Percentiles rank a stretch among this genome's conserved stretches.
These are phyloP conservation scores for Hymenotorrendiella dingleyae DNA, from an alignment of 2,329 filamentous ascomycete species.

Conservation along the genomic window DNA sequence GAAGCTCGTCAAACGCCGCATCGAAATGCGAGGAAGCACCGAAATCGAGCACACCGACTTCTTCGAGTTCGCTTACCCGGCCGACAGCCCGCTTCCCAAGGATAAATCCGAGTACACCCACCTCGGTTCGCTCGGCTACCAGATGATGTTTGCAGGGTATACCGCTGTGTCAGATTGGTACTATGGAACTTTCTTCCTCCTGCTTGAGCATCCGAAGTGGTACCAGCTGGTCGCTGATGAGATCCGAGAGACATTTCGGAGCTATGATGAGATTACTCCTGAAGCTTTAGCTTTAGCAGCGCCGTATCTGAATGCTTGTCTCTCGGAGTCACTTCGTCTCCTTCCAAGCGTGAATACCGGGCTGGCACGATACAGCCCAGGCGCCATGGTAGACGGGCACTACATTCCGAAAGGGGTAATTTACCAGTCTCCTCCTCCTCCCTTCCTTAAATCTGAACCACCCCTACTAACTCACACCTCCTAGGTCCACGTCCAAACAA, in stretches of 20 bases:
- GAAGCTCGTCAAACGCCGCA: neutral
- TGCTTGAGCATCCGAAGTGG: neutral
- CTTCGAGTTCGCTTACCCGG: neutral
- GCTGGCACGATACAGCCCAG: neutral
- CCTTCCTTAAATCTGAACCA: no score
- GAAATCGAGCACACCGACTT: slow-evolving; percentile 3
- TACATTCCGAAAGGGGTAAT: neutral
- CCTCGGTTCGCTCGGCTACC: neutral
- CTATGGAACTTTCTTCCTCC: slow-evolving; percentile 3
- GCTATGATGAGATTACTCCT: neutral
- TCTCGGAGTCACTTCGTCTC: slow-evolving; percentile 1
- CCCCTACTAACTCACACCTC: no score
- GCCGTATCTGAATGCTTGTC: neutral
- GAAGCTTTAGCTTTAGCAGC: neutral
- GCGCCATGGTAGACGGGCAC: neutral
- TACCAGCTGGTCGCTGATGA: neutral
- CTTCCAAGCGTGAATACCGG: neutral
- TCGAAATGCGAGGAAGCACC: neutral
- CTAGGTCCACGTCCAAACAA: neutral
- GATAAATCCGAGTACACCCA: slow-evolving; percentile 2
- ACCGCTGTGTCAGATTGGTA: slow-evolving; percentile 1
- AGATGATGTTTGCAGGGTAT: slow-evolving; percentile 7
- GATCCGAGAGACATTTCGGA: neutral
- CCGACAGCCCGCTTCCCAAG: neutral
- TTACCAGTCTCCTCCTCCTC: neutral